Percentiles rank a stretch among this genome's conserved stretches.
Conservation (phyloP, 345 rosid species). For the Acer negundo region DNA sequence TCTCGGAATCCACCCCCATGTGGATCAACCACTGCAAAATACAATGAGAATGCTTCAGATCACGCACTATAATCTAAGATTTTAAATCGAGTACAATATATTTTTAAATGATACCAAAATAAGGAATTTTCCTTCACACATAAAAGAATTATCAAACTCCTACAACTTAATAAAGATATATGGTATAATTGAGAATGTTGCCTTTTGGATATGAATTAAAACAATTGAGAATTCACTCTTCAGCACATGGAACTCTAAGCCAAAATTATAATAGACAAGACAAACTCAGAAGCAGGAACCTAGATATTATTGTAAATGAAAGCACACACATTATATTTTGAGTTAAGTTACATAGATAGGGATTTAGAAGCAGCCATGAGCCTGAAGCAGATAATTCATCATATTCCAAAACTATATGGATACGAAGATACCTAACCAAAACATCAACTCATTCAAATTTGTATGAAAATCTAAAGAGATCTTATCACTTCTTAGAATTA, state of each 20-base stretch:
- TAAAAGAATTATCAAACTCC: background rate
- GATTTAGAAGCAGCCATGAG: background rate
- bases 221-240: background rate
- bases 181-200: background rate
- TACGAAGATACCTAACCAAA: background rate
- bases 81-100: background rate
- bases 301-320: background rate
- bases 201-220: background rate
- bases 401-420: background rate
- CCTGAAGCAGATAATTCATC: background rate
- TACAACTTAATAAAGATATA: background rate
- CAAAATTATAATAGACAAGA: background rate
- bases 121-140: background rate
- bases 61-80: constrained; percentile 9
- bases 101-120: background rate
- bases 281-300: background rate
- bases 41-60: constrained; percentile 22
- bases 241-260: background rate
- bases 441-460: background rate
- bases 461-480: constrained; percentile 5
- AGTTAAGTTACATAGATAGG: background rate
- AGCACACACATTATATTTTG: background rate
- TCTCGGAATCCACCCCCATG: constrained; percentile 67
- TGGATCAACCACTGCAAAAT: constrained; percentile 50
- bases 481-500: background rate